Evolutionary conservation across 805 yeast genomes (phyloP).

Genomic region (Starmerella riodocensis): DNA sequence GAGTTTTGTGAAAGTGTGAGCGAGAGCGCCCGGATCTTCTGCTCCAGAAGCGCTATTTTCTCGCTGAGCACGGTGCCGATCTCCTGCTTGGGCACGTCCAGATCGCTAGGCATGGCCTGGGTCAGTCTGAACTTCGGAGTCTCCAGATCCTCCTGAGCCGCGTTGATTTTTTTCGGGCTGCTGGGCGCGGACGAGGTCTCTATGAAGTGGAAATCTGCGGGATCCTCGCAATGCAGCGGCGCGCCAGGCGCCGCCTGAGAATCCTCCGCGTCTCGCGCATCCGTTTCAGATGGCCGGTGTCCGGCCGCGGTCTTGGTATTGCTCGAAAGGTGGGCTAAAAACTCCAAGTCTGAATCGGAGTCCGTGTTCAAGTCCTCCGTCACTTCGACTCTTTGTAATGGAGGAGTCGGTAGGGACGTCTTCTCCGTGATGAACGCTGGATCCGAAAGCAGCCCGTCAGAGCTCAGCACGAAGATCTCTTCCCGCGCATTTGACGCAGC

Average conservation of each 20-base stretch:
- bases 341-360: conserved; percentile 4
- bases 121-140: conserved; percentile 1
- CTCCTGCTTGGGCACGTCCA: conserved; percentile 9
- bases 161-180: neutral
- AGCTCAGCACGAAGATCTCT: no score
- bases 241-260: no score
- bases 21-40: conserved; percentile 12
- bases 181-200: neutral
- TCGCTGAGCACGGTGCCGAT: conserved; percentile 19
- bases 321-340: neutral
- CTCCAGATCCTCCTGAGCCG: neutral
- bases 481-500: no score
- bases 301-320: neutral
- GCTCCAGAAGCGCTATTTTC: conserved; percentile 21
- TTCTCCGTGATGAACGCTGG: neutral
- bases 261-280: neutral
- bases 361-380: neutral
- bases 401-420: neutral
- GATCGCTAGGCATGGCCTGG: neutral
- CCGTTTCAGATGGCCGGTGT: neutral
- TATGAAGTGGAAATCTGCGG: neutral
- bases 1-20: neutral
- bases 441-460: no score
- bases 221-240: no score
- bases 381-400: neutral